Conservation (phyloP, 768 basidiomycete species). For the Boletus subcaerulescens region DNA sequence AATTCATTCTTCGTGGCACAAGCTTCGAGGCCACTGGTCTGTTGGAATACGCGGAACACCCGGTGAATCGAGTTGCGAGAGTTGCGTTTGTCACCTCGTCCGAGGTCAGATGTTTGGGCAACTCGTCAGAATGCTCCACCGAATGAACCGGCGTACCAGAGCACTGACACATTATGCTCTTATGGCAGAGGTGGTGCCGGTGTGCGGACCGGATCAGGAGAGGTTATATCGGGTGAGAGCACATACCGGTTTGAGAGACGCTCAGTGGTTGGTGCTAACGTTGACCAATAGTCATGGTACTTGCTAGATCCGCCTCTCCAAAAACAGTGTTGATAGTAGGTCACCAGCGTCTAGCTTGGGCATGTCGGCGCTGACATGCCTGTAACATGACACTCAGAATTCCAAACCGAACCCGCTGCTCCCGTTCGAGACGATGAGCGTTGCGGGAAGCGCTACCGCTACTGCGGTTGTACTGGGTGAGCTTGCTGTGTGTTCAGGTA, state of each 20-base stretch:
- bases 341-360: no score
- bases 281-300: not conserved
- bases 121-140: not conserved
- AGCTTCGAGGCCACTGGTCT: no score
- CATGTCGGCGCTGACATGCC: no score
- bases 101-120: not conserved
- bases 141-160: not conserved
- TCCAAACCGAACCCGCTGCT: conserved; percentile 3
- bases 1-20: no score
- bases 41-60: not conserved
- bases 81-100: not conserved
- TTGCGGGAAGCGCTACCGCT: not conserved
- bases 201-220: not conserved
- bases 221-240: not conserved
- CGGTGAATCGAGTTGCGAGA: not conserved
- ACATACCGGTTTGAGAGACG: not conserved
- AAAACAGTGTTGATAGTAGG: not conserved
- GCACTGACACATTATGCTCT: not conserved
- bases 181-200: not conserved
- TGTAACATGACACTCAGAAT: not conserved
- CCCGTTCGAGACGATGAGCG: not conserved
- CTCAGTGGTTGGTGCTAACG: not conserved
- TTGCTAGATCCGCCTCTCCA: not conserved
- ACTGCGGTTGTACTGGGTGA: not conserved
- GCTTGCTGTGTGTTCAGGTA: not conserved